phyloP scores from a whole-genome alignment of 768 basidiomycete genomes.

The Tulasnella sp. region DNA sequence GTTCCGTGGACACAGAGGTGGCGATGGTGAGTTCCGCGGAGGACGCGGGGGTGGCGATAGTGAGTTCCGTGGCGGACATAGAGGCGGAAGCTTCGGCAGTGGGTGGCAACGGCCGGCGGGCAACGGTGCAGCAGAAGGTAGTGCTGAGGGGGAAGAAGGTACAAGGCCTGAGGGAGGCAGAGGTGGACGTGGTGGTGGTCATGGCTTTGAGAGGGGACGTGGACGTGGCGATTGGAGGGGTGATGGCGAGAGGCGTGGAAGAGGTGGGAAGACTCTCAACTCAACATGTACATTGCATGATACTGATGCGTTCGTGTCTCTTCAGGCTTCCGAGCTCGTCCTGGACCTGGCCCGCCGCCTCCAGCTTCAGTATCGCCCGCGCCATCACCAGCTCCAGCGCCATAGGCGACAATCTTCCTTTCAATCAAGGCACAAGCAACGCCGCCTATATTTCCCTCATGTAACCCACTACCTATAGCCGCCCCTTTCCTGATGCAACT shows the following conservation, averaged over 20 bases:
- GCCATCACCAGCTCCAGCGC: too few species aligned
- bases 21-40: slow-evolving; percentile 27
- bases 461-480: too few species aligned
- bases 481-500: too few species aligned
- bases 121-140: neutral
- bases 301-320: neutral
- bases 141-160: neutral
- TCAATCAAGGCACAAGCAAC: too few species aligned
- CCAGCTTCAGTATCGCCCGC: neutral
- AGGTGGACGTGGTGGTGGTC: neutral
- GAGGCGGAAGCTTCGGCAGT: slow-evolving; percentile 28
- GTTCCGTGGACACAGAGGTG: slow-evolving; percentile 39
- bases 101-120: neutral
- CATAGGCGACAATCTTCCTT: too few species aligned
- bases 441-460: too few species aligned
- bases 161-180: neutral
- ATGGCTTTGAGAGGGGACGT: neutral
- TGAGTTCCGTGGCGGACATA: slow-evolving; percentile 33
- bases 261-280: neutral
- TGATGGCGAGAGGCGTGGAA: neutral
- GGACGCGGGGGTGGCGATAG: slow-evolving; percentile 28
- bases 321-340: neutral
- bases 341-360: neutral
- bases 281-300: neutral
- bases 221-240: neutral